These are phyloP conservation scores for Mortierella alpina DNA, from an alignment of 192 early-diverging fungal genomes.

Conservation along the genomic window DNA sequence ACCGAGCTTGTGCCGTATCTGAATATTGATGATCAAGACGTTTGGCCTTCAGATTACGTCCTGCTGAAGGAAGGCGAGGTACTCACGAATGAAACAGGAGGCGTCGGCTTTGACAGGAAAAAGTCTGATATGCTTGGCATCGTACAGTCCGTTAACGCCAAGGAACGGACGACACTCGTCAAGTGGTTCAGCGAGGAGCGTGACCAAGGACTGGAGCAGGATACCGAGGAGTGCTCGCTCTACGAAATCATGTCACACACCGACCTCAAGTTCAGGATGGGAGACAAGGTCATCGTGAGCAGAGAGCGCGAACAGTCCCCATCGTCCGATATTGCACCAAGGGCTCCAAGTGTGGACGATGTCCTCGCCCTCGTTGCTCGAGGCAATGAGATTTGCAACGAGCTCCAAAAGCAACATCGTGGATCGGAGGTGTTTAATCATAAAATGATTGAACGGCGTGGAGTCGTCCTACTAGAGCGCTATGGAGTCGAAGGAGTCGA, in stretches of 20 bases:
- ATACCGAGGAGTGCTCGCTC: conserved; percentile 41
- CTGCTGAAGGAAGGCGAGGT: conserved; percentile 49
- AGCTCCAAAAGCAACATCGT: conserved; percentile 6
- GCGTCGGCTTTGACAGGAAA: conserved; percentile 39
- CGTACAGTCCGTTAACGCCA: conserved; percentile 51
- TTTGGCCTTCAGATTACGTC: conserved; percentile 58
- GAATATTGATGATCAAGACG: conserved; percentile 58
- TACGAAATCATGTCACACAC: conserved; percentile 56
- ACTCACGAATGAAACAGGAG: conserved; percentile 34
- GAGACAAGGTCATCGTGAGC: conserved; percentile 47
- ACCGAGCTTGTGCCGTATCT: conserved; percentile 48
- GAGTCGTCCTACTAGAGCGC: conserved; percentile 19
- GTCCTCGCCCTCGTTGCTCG: conserved; percentile 30
- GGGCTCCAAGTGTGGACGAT: conserved; percentile 49
- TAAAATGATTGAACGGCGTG: conserved; percentile 21
- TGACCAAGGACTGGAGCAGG: conserved; percentile 46
- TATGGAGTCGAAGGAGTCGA: conserved; percentile 51
- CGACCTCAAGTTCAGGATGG: conserved; percentile 54
- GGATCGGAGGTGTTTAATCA: background rate
- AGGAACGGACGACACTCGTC: conserved; percentile 39
- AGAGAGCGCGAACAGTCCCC: conserved; percentile 33
- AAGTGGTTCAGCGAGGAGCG: conserved; percentile 60
- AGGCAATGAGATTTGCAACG: conserved; percentile 40
- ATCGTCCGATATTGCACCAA: conserved; percentile 41
- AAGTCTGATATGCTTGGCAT: conserved; percentile 55